Evolutionary conservation across 176 grass and related monocot genomes (phyloP), one percentile per base, ranked within the genome.

Genomic region (Phragmites australis): DNA sequence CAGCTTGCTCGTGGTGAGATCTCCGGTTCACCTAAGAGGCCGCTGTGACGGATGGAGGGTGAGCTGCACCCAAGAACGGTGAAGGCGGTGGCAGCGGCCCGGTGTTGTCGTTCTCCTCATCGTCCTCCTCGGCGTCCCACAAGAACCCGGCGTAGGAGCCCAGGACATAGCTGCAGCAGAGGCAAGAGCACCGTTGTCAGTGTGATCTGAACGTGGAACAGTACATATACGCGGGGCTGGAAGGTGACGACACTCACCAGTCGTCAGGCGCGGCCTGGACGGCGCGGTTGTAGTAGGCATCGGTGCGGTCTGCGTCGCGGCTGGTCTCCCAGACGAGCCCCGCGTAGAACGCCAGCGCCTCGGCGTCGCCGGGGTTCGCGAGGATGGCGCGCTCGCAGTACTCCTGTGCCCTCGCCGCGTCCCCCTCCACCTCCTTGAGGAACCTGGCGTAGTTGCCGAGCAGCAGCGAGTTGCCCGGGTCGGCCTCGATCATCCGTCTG

Each of bases 331-430:
- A 93, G 10, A 93, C 70, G 47, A 93, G 85, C 0, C 74, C 91
- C 0, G 91, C 91, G 63, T 93, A 90, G 60, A 93, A 75, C 13
- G 88, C 58, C 0, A 93, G 91, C 32, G 89, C 75, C 15, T 70
- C 63, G 56, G 70, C 86, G 58, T 86, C 88, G 49, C 40, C 64
- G 21, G 91, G 82, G 68, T 72, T 44, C 19, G 79, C 79, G 40
- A 93, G 22, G 78, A 93, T 90, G 60, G 91, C 82, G 56, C 88
- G 69, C 88, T 90, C 91, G 75, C 75, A 90, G 85, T 68, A 88
- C 82, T 86, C 79, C 37, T 48, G 85, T 64, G 91, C 88, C 49
- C 82, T 61, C 25, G 4, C 75, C 2, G 56, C 56, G 72, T 93
- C 75, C 30, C 88, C 82, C 2, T 47, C 50, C 34, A 88, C 91